Conservation (phyloP, 1,139 yeast genomes). For the Candida sanyaensis region DNA sequence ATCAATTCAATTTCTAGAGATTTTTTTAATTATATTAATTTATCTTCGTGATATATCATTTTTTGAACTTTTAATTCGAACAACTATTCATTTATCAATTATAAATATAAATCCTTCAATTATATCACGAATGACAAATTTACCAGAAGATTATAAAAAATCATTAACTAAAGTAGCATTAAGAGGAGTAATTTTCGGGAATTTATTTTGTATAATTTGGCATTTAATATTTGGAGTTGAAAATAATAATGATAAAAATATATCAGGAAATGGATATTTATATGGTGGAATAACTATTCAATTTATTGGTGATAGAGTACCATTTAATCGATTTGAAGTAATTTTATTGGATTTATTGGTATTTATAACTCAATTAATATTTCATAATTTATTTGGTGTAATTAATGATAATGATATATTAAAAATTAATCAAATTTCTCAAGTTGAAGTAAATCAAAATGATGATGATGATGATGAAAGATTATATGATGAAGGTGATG, state of each 20-base stretch:
- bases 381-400: constrained; percentile 35
- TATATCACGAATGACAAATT: constrained; percentile 13
- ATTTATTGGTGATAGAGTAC: constrained; percentile 43
- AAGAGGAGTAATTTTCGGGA: constrained; percentile 24
- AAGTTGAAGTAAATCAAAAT: neutral
- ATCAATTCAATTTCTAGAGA: constrained; percentile 30
- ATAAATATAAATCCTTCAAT: constrained; percentile 26
- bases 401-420: constrained; percentile 34
- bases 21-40: constrained; percentile 28
- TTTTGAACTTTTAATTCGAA: constrained; percentile 27
- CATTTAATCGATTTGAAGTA: constrained; percentile 28
- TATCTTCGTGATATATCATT: constrained; percentile 42
- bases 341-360: constrained; percentile 29
- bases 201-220: constrained; percentile 24
- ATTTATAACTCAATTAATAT: constrained; percentile 29
- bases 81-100: constrained; percentile 30
- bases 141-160: constrained; percentile 29
- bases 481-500: constrained; percentile 31
- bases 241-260: constrained; percentile 14
- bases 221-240: constrained; percentile 34
- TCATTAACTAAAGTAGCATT: constrained; percentile 31
- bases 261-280: constrained; percentile 19
- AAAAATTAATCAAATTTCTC: constrained; percentile 5
- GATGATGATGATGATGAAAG: constrained; percentile 14
- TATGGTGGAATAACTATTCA: constrained; percentile 41